These are phyloP conservation scores for Lepidium aucheri DNA, from an alignment of 345 rosid species.

Conservation along the genomic window DNA sequence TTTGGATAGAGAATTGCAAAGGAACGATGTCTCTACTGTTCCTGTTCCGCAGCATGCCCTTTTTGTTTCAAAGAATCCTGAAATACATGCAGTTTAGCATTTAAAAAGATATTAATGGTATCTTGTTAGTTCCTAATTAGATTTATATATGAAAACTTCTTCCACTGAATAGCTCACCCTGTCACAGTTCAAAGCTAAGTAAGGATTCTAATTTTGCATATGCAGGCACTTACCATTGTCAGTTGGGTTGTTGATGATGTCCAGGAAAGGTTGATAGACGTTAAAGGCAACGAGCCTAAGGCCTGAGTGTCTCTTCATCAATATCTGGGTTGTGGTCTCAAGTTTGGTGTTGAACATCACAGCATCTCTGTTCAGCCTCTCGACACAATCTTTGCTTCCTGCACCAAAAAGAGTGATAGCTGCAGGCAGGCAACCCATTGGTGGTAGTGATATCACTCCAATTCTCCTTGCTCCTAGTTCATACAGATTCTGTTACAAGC, in stretches of 20 bases:
- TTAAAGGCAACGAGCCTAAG: constrained; percentile 79
- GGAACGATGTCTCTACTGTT: constrained; percentile 69
- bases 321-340: constrained; percentile 50
- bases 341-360: constrained; percentile 63
- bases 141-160: background rate
- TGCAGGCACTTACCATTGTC: constrained; percentile 46
- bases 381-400: constrained; percentile 69
- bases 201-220: background rate
- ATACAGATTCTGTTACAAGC: constrained; percentile 58
- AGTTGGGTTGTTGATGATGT: constrained; percentile 51
- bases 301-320: constrained; percentile 44
- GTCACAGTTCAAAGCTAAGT: background rate
- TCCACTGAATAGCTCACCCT: background rate
- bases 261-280: constrained; percentile 67
- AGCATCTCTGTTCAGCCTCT: constrained; percentile 65
- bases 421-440: constrained; percentile 84
- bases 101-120: background rate
- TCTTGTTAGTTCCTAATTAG: background rate
- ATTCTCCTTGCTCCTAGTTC: constrained; percentile 69
- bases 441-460: constrained; percentile 78
- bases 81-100: background rate
- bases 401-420: constrained; percentile 69
- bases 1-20: constrained; percentile 54
- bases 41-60: constrained; percentile 92
- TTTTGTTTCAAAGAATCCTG: constrained; percentile 82